phyloP scores from a whole-genome alignment of 2,329 filamentous ascomycete genomes.

The Aspergillus sojae region DNA sequence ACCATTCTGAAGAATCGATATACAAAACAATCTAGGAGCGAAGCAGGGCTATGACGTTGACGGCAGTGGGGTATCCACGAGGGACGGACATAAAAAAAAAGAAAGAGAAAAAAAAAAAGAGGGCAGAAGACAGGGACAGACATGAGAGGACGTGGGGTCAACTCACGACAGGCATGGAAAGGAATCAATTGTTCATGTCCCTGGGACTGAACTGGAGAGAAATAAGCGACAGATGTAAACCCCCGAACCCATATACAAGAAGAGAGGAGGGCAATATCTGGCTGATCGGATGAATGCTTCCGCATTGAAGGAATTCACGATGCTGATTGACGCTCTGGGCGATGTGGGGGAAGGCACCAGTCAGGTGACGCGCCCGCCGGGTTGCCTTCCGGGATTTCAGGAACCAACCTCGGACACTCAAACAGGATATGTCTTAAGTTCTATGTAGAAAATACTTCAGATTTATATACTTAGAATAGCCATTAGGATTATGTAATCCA shows the following conservation, averaged over 20 bases:
- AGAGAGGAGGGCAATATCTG: slow-evolving; percentile 10
- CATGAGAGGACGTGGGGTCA: slow-evolving; percentile 18
- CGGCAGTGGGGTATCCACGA: slow-evolving; percentile 4
- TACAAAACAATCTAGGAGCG: neutral
- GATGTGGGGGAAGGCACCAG: slow-evolving; percentile 15
- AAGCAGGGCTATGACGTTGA: slow-evolving; percentile 3
- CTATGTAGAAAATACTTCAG: neutral
- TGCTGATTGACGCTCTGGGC: slow-evolving; percentile 13
- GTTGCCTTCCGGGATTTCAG: slow-evolving; percentile 12
- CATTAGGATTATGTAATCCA: neutral
- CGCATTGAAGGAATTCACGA: slow-evolving; percentile 8
- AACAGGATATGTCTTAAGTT: neutral
- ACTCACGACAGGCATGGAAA: slow-evolving; percentile 41
- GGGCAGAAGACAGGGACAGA: slow-evolving; percentile 7
- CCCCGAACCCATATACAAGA: slow-evolving; percentile 15
- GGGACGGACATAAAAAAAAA: slow-evolving; percentile 6
- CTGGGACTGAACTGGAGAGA: slow-evolving; percentile 8
- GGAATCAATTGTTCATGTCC: slow-evolving; percentile 21
- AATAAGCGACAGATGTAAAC: slow-evolving; percentile 11
- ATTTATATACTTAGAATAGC: neutral
- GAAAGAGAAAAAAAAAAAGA: slow-evolving; percentile 1
- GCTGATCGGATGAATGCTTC: slow-evolving; percentile 11
- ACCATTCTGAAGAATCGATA: slow-evolving; percentile 1
- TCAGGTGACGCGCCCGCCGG: slow-evolving; percentile 35
- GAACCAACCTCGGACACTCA: neutral